phyloP scores from a whole-genome alignment of 805 yeast genomes.

The Maudiozyma serrabonitensis region DNA sequence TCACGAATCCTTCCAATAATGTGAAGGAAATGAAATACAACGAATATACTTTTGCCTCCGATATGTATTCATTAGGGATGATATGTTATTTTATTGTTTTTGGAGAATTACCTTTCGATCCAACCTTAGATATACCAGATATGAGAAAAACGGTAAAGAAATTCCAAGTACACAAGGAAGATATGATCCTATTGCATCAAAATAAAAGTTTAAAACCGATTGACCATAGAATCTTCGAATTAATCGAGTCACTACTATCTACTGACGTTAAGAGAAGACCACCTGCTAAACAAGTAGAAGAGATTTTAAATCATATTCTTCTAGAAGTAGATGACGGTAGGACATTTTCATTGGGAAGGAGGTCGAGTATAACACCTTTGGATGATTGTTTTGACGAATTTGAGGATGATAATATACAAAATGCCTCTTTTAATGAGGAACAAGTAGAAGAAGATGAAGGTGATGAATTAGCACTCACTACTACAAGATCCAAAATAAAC shows the following conservation, averaged over 20 bases:
- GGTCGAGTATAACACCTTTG: neutral
- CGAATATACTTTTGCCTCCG: slow-evolving; percentile 64
- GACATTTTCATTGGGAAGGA: neutral
- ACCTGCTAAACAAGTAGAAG: slow-evolving; percentile 33
- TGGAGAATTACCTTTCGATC: slow-evolving; percentile 54
- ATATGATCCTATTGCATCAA: slow-evolving; percentile 12
- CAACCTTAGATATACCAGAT: slow-evolving; percentile 16
- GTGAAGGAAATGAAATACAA: slow-evolving; percentile 27
- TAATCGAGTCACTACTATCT: slow-evolving; percentile 34
- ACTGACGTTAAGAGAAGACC: slow-evolving; percentile 34
- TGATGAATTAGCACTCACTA: neutral
- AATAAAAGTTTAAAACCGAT: slow-evolving; percentile 14
- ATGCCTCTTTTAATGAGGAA: neutral
- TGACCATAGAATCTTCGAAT: slow-evolving; percentile 26
- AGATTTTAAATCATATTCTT: slow-evolving; percentile 16
- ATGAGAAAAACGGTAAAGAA: slow-evolving; percentile 30
- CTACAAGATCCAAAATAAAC: neutral
- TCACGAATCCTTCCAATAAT: slow-evolving; percentile 10
- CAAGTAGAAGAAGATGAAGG: neutral
- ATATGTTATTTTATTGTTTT: slow-evolving; percentile 68
- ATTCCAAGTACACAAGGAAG: slow-evolving; percentile 20
- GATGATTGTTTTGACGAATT: neutral
- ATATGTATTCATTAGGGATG: slow-evolving; percentile 76
- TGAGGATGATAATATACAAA: neutral
- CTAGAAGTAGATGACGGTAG: neutral